A percentile compares a stretch with the other conserved stretches of the same genome.
phyloP scores from a whole-genome alignment of 305 asterid genomes.

The Stenogyne calaminthoides region DNA sequence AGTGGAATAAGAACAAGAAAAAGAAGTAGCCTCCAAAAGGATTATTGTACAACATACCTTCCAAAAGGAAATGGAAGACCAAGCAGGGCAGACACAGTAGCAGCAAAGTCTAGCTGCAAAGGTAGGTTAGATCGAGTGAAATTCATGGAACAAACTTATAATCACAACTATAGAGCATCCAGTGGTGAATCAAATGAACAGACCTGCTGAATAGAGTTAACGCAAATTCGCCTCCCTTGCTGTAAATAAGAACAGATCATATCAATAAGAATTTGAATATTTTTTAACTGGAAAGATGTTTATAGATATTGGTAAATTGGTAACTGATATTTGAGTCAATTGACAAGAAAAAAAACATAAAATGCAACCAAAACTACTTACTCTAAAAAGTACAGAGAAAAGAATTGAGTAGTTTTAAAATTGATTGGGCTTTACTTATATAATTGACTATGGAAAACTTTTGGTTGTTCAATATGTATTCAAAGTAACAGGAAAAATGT shows the following conservation, averaged over 20 bases:
- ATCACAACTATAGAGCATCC: conserved; percentile 27
- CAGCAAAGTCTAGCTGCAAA: conserved; percentile 92
- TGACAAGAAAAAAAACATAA: not conserved
- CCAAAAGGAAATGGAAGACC: conserved; percentile 97
- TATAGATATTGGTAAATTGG: no score
- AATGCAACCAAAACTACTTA: conserved; percentile 1
- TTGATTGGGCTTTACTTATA: conserved; percentile 2
- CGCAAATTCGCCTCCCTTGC: conserved; percentile 67
- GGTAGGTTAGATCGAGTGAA: conserved; percentile 32
- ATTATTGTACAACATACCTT: conserved; percentile 42
- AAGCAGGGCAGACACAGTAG: conserved; percentile 84
- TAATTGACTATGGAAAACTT: not conserved
- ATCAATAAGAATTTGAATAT: conserved; percentile 20
- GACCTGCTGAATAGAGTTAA: conserved; percentile 79
- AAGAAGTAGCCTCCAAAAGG: not conserved
- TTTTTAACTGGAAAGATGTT: not conserved
- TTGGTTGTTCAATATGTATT: not conserved
- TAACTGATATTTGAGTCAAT: no score
- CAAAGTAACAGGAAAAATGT: not conserved
- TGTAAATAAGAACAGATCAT: conserved; percentile 42
- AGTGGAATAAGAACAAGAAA: not conserved
- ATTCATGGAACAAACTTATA: conserved; percentile 21
- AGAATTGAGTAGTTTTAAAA: not conserved
- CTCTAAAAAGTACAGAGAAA: conserved; percentile 1
- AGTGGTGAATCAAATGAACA: conserved; percentile 28